Evolutionary conservation across 768 basidiomycete genomes (phyloP).

Genomic region (Leccinum barrowsii): DNA sequence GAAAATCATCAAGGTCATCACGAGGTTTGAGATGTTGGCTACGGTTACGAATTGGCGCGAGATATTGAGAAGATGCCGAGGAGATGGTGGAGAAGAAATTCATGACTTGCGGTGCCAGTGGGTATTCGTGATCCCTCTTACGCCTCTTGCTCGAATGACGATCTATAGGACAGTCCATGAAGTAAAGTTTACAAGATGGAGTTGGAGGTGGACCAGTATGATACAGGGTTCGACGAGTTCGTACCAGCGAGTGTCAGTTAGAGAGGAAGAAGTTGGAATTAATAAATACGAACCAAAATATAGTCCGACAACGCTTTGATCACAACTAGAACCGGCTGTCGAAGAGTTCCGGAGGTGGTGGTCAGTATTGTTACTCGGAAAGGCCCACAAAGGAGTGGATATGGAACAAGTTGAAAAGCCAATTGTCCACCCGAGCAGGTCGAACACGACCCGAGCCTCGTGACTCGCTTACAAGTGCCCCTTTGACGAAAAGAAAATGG

Average conservation of each 20-base stretch:
- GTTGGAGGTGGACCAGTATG: not conserved
- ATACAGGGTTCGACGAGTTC: too few species aligned
- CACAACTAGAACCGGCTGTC: constrained; percentile 26
- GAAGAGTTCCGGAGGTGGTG: constrained; percentile 5
- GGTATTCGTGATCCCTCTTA: constrained; percentile 35
- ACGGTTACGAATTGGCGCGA: constrained; percentile 46
- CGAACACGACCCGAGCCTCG: constrained; percentile 17
- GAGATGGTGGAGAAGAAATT: constrained; percentile 45
- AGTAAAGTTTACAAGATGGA: constrained; percentile 16
- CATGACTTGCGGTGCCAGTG: constrained; percentile 43
- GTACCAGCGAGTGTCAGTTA: not conserved
- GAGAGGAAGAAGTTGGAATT: constrained; percentile 8
- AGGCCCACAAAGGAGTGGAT: constrained; percentile 20
- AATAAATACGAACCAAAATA: constrained; percentile 29
- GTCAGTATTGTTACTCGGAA: constrained; percentile 17
- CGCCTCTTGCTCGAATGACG: constrained; percentile 44
- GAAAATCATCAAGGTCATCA: constrained; percentile 62
- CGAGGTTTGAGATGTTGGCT: constrained; percentile 41
- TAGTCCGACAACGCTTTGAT: constrained; percentile 21
- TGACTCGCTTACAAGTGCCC: constrained; percentile 20
- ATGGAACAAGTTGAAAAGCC: constrained; percentile 18
- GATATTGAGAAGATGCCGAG: constrained; percentile 42
- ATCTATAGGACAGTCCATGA: constrained; percentile 41
- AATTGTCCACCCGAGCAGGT: constrained; percentile 27
- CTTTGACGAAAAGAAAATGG: constrained; percentile 8